Conservation (phyloP, 1,139 yeast species). For the Sugiyamaella castrensis region DNA sequence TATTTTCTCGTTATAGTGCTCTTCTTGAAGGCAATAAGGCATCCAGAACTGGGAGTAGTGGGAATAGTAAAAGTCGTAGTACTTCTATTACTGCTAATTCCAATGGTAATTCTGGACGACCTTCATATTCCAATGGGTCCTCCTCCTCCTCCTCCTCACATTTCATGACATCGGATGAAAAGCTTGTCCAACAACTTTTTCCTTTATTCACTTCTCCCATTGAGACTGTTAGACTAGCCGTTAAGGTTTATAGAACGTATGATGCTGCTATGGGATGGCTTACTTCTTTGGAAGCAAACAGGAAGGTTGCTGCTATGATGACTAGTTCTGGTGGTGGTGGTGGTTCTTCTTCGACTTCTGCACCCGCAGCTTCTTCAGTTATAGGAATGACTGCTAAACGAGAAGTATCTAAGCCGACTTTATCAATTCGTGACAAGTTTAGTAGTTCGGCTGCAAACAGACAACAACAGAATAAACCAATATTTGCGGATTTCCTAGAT, state of each 20-base stretch:
- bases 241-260: constrained; percentile 35
- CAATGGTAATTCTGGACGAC: not conserved
- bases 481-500: constrained; percentile 5
- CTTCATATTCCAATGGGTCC: not conserved
- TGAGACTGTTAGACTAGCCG: constrained; percentile 34
- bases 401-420: constrained; percentile 32
- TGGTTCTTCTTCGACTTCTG: constrained; percentile 9
- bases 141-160: constrained; percentile 15
- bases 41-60: not conserved
- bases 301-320: not conserved
- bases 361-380: constrained; percentile 3
- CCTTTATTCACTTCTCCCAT: constrained; percentile 33
- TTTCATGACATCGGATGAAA: constrained; percentile 6
- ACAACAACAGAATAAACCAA: constrained; percentile 12
- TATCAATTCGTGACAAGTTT: constrained; percentile 40
- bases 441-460: constrained; percentile 15
- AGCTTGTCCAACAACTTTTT: constrained; percentile 27
- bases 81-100: not conserved
- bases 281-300: constrained; percentile 11
- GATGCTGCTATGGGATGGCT: constrained; percentile 40
- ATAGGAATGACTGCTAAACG: constrained; percentile 28
- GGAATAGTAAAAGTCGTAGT: not conserved
- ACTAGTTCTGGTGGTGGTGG: constrained; percentile 7
- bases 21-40: constrained; percentile 12
- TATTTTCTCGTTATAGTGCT: constrained; percentile 14